Base-by-base conservation (phyloP, 805 yeast species). In the Yarrowia sp. region DNA sequence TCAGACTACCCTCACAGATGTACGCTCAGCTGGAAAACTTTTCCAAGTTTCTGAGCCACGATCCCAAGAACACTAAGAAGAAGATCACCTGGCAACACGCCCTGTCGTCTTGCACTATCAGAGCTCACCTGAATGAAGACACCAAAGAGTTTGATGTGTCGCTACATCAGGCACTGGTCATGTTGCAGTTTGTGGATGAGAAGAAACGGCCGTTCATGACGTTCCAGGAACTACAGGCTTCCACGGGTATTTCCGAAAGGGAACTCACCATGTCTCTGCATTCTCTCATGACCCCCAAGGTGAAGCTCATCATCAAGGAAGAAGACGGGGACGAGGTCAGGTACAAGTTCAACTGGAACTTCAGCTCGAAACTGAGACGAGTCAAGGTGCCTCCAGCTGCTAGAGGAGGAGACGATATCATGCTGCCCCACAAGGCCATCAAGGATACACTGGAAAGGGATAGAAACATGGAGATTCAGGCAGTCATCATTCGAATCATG, bases 381-480 rank as follows among this genome's bases (percentile, higher is more conserved):
- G 55, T 77, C 19, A 74, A 74, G 52, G 72, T 76, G 43, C 72
- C 72, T 35, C 77, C 69, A 73, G 26, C 75, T 67, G 46, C 64
- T 71, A 48, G 70, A 70, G 68, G 35, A 67, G 12, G 69, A 50
- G 35, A 46, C 22, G 26, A 56, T 14, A 35, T 42, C 64, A 45
- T 58, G 45, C 8, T 66, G 56, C 43, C 35, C 36, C 68, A 38
- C 72, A 72, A 69, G 70, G 72, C n/a, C 71, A 72, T 16, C 72
- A 71, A 63, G 74, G 72, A 69, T 64, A 70, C 58, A 56, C 75
- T 76, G 22, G 63, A 56, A 16, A 72, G 75, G 1, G 79, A 77
- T 59, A 73, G 79, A 8, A 73, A 71, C 46, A 73, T 71, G 72
- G 79, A 77, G 69, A 72, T 76, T 38, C 78, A 75, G 67, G 79